Percentiles rank a stretch among this genome's conserved stretches.
These are phyloP conservation scores for Kwoniella bestiolae DNA, from an alignment of 768 basidiomycete genomes.

Conservation along the genomic window DNA sequence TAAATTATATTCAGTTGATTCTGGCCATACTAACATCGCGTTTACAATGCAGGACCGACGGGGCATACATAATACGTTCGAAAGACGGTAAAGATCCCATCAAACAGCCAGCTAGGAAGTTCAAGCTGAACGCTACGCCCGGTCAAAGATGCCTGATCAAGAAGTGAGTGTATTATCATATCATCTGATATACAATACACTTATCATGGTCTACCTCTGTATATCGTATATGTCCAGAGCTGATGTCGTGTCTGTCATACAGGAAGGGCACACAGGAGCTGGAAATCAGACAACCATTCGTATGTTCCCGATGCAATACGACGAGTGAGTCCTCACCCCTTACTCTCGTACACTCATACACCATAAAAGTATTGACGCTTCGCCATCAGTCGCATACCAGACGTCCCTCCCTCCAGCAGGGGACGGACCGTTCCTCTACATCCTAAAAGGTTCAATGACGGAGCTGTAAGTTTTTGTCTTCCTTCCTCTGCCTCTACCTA, in stretches of 20 bases:
- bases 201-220: too few relatives aligned
- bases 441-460: conserved; percentile 80
- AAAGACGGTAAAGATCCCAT: conserved; percentile 64
- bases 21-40: not conserved
- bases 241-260: not conserved
- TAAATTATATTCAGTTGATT: too few relatives aligned
- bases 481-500: not conserved
- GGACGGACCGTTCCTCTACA: conserved; percentile 76
- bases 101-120: conserved; percentile 67
- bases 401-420: conserved; percentile 74
- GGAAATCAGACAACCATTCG: conserved; percentile 52
- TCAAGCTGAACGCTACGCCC: conserved; percentile 80
- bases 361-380: too few relatives aligned
- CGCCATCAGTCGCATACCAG: conserved; percentile 77
- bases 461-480: conserved; percentile 61
- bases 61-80: conserved; percentile 75
- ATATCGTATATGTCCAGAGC: too few relatives aligned
- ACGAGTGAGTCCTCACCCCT: conserved; percentile 40
- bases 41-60: conserved; percentile 65
- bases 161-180: conserved; percentile 71
- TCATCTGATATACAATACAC: too few relatives aligned
- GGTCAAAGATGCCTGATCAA: conserved; percentile 75
- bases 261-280: conserved; percentile 42
- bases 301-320: conserved; percentile 51
- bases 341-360: too few relatives aligned